A percentile compares a stretch with the other conserved stretches of the same genome.
Conservation (phyloP, 441 rosid genomes). For the Sinapis alba region DNA sequence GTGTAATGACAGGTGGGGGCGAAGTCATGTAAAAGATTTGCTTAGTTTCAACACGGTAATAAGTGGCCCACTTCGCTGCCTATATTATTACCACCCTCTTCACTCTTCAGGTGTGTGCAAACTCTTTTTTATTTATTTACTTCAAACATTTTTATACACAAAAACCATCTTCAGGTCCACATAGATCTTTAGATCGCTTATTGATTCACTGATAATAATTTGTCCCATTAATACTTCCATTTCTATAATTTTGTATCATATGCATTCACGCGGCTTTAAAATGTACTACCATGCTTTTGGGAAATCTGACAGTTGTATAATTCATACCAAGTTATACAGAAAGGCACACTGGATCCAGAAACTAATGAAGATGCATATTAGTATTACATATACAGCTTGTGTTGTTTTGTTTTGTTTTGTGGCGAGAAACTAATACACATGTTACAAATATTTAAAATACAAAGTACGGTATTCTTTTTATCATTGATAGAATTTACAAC, state of each 20-base stretch:
- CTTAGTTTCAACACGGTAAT: slow-evolving; percentile 38
- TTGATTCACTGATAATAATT: not conserved
- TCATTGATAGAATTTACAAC: not conserved
- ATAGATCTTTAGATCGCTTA: not conserved
- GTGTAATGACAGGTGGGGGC: slow-evolving; percentile 37
- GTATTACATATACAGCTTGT: not conserved
- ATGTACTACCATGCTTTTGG: slow-evolving; percentile 7
- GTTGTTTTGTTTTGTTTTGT: not conserved
- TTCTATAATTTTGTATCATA: not conserved
- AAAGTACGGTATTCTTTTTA: not conserved
- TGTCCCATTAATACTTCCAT: not conserved
- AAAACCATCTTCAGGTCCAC: not conserved
- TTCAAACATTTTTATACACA: not conserved
- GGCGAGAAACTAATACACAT: not conserved
- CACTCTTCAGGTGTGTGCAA: no score
- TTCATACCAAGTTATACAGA: not conserved
- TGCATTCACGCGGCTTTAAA: slow-evolving; percentile 26
- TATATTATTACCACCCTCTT: no score
- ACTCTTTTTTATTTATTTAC: no score
- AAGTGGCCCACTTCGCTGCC: slow-evolving; percentile 36
- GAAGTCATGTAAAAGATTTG: slow-evolving; percentile 25
- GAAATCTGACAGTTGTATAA: slow-evolving; percentile 33
- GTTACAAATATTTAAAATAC: not conserved
- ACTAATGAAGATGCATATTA: not conserved
- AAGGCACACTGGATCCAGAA: slow-evolving; percentile 7